These are phyloP conservation scores for Pythium oligandrum DNA, from an alignment of 352 stramenopile species.

Conservation along the genomic window DNA sequence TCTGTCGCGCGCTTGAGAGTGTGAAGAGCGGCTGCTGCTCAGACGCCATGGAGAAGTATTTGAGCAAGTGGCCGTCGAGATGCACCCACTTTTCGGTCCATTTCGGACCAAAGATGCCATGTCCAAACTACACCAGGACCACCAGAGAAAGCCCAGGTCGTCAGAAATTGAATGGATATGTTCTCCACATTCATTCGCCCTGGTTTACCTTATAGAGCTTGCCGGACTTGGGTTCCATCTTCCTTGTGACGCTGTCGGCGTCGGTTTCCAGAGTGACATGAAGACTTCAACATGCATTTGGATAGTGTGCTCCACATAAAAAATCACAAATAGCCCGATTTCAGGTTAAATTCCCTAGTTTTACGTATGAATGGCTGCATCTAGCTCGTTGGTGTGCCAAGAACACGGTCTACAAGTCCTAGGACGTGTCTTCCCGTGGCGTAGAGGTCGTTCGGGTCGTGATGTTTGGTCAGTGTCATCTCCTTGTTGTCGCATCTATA, in stretches of 20 bases:
- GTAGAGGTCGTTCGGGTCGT: too few species aligned
- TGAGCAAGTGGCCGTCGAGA: slow-evolving; percentile 61
- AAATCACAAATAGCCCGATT: background rate
- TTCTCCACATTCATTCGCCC: background rate
- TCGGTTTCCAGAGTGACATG: background rate
- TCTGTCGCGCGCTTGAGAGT: slow-evolving; percentile 45
- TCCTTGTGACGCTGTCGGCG: background rate
- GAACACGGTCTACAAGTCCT: too few species aligned
- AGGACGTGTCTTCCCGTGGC: too few species aligned
- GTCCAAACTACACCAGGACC: slow-evolving; percentile 30
- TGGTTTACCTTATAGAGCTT: background rate
- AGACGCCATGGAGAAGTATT: slow-evolving; percentile 68
- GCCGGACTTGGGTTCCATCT: slow-evolving; percentile 3
- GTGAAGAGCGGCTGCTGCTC: slow-evolving; percentile 56
- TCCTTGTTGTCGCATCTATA: too few species aligned
- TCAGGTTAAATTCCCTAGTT: too few species aligned
- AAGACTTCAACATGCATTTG: background rate
- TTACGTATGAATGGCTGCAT: too few species aligned
- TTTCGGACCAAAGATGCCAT: slow-evolving; percentile 56
- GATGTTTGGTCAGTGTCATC: too few species aligned
- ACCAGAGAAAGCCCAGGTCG: background rate
- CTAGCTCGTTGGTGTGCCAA: too few species aligned
- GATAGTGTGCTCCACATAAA: background rate
- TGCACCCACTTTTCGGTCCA: slow-evolving; percentile 84
- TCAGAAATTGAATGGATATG: too few species aligned